Base-by-base conservation (phyloP, 805 yeast species). In the Barnettozyma sucrosica region DNA sequence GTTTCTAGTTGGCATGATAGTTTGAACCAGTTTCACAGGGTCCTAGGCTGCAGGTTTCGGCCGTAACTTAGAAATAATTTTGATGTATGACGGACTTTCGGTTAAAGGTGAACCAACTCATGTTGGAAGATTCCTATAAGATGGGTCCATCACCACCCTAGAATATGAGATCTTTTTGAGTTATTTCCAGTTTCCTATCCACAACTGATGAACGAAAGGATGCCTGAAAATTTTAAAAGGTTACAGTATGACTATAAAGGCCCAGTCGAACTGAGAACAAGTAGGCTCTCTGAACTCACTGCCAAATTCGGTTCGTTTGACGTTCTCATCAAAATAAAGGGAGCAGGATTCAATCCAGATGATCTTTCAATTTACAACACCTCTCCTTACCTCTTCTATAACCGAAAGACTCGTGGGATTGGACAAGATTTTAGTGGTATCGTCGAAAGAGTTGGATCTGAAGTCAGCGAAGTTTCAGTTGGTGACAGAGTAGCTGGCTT, bases 401-500 rank as follows among this genome's bases (percentile, higher is more conserved):
- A 45, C 7, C 44, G 53, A 24, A 11, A 32, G 38, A 55, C 30
- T 55, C 56, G 62, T 19, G 67, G 77, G 14, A 59, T 69, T 23
- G 85, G 85, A n/a, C 61, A 75, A 40, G 85, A 80, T 55, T 70
- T 68, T 34, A 57, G 79, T 30, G 86, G 85, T 30, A 67, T 66
- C 25, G 79, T 83, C 39, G 75, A 79, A 19, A 83, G 63, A 42
- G 59, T 68, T 25, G 81, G 81, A 14, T 54, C 66, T 2, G 56
- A 66, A 11, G 76, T 74, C 43, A 62, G 55, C 18, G 58, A 54
- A 14, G 65, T 65, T 50, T 47, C 54, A 16, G 69, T 70, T 18
- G 89, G 89, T 41, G 89, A 84, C 50, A 53, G 56, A 18, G 80
- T 81, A 13, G 72, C 75, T 33, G 73, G 77, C 10, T 66, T 76